Percentiles rank a stretch among this genome's conserved stretches.
Evolutionary conservation across 495 filamentous ascomycete genomes (phyloP).

Genomic region (Penicillium mononematosum): DNA sequence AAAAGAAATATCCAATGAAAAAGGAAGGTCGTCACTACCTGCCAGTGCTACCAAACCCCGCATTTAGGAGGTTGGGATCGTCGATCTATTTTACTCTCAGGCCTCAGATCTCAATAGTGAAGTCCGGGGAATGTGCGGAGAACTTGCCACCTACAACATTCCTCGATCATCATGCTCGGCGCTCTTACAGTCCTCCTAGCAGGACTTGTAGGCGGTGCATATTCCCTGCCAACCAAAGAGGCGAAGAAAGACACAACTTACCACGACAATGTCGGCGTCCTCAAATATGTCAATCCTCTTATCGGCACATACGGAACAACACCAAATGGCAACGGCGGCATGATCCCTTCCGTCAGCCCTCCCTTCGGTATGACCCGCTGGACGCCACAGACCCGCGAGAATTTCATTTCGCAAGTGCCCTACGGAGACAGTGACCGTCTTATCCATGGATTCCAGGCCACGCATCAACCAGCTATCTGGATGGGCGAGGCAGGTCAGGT

Average conservation of each 20-base stretch:
- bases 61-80: background rate
- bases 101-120: background rate
- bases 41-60: background rate
- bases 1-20: too few species aligned
- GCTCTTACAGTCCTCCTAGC: background rate
- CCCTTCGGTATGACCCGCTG: slow-evolving; percentile 33
- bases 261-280: slow-evolving; percentile 18
- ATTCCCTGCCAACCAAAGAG: slow-evolving; percentile 6
- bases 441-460: slow-evolving; percentile 31
- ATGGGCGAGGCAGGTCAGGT: slow-evolving; percentile 32
- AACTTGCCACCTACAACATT: background rate
- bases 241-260: background rate
- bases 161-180: background rate
- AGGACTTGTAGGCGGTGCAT: background rate
- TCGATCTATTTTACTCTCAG: background rate
- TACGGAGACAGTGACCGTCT: slow-evolving; percentile 27
- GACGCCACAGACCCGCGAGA: slow-evolving; percentile 33
- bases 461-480: slow-evolving; percentile 33
- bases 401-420: slow-evolving; percentile 31
- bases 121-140: too few species aligned
- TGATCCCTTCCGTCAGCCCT: slow-evolving; percentile 30
- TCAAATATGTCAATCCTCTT: slow-evolving; percentile 24
- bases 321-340: slow-evolving; percentile 28
- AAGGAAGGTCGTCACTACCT: background rate
- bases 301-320: slow-evolving; percentile 28